Base-by-base conservation (phyloP, 176 grass and related monocot species). In the Areca catechu region DNA sequence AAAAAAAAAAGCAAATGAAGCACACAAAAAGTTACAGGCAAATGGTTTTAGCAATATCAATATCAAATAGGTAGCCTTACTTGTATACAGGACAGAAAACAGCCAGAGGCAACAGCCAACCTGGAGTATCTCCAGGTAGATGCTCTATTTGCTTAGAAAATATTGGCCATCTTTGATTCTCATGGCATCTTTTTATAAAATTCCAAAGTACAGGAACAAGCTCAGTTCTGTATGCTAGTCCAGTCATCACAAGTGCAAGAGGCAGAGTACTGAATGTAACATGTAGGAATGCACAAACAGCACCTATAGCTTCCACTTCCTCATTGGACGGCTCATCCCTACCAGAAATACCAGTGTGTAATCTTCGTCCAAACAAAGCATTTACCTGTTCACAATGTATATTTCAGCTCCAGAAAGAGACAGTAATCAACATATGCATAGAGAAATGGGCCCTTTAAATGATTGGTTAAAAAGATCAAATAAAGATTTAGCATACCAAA, bases 51-150 rank as follows among this genome's bases (percentile, higher is more conserved):
- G 27, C 27, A 29, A 29, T 29, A 29, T 29, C 5, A 29, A 6
- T 29, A 6, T 29, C 27, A 4, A 48, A 56, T 27, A 27, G 37
- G n/a, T 18, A 53, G 59, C 0, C 77, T 68, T 85, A 98, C 93
- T 78, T 98, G 78, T 98, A 98, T 74, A 98, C 81, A 78, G 93
- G 93, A 75, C 80, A 98, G 63, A 98, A 98, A 73, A 98, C 93
- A 16, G 93, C 81, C 24, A 98, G 63, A 23, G 93, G 93, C 51
- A 98, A 78, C 16, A 98, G 81, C 93, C 93, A 98, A 66, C 76
- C 84, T 50, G 81, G 87, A 62, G 61, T 22, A 69, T 84, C 89
- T 20, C 60, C 62, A 64, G 81, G 73, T 61, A 86, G 48, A 60
- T 80, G 58, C 19, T 61, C 60, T 49, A 76, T 71, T 65, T 83